Evolutionary conservation across 805 yeast genomes (phyloP), one percentile per base, ranked within the genome.

Genomic region (Yarrowia sp.): DNA sequence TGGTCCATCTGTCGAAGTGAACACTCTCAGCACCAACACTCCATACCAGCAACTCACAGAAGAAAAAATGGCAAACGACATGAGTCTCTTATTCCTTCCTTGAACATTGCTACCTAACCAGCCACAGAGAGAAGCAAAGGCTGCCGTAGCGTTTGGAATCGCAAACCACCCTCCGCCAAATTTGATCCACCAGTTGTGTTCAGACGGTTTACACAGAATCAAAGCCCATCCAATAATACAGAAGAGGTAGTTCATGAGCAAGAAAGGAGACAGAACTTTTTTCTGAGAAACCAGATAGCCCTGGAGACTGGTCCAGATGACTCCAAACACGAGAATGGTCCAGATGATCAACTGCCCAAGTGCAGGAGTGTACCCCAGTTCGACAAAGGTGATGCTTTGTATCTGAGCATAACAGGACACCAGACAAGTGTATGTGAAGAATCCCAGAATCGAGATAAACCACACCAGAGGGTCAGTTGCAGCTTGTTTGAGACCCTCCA

Each of bases 41-140:
- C 53, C 53, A 14, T 47, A 47, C 53, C 53, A 47, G 20, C 53
- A 47, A 10, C 53, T 47, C 13, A 46, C 34, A 8, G 50, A 46
- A 12, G 50, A 46, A 9, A 46, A 46, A 8, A 46, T 46, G 34
- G 50, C 50, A 7, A 46, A 46, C 5, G 34, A 24, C 50, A 46
- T 46, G 50, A 46, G 50, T 24, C 50, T 24, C 24, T 24, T 46
- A 12, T 46, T 24, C 15, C 50, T 46, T 15, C 50, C 50, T 10
- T 46, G 50, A 14, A 46, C 34, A 8, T 46, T 46, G 5, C 50
- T 46, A 0, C 50, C 50, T 24, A 46, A 12, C 50, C 50, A 46
- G 1, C 34, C 50, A 46, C 50, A 46, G 4, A 46, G 50, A 24
- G 50, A 46, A 24, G 50, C 33, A 15, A 24, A 46, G 13, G 50